Evolutionary conservation across 768 basidiomycete species (phyloP), one percentile per base, ranked within the genome.

Genomic region (Leccinum variicolor): DNA sequence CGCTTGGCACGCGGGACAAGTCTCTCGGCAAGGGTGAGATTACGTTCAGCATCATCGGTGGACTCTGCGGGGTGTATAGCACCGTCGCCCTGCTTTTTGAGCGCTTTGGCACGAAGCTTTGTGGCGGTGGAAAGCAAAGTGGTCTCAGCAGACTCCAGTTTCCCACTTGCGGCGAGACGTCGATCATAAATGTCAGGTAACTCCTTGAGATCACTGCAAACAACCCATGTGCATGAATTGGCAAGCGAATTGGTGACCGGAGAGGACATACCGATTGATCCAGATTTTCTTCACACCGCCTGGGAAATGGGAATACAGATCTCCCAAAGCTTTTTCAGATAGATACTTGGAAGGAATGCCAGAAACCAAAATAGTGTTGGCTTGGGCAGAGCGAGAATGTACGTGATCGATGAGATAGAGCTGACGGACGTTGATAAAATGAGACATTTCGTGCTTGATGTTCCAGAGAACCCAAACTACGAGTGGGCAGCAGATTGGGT

Each of bases 221-320:
- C 1, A 2, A 54, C 29, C 15, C 26, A 36, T 57, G 3, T 9
- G 31, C 17, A 39, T 41, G 25, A 21, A 10, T 55, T 43, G 6
- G 36, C 17, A 50, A 15, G 15, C 5, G n/a, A 21, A 3, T 26
- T 17, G 5, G 39, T 8, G 15, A 0, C 26, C 19, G 25, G 4
- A 1, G 15, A 29, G 17, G 26, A 61, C 81, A 43, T 56, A 87
- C 86, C 90, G 81, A 71, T 94, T 96, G 39, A 98, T 80, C 94
- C 96, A 99, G 36, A 99, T 85, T 62, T 85, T 84, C 68, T 86
- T 87, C 8, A 95, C 89, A 15, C 95, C 95, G 10, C 95, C 95
- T 0, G 97, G 96, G 3, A 98, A 80, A 56, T 83, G 81, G n/a
- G 82, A 81, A 72, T 92, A 96, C 11, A 96, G 73, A 50, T 82